phyloP scores from a whole-genome alignment of 1,139 yeast genomes.

The Zygosaccharomyces sapae region DNA sequence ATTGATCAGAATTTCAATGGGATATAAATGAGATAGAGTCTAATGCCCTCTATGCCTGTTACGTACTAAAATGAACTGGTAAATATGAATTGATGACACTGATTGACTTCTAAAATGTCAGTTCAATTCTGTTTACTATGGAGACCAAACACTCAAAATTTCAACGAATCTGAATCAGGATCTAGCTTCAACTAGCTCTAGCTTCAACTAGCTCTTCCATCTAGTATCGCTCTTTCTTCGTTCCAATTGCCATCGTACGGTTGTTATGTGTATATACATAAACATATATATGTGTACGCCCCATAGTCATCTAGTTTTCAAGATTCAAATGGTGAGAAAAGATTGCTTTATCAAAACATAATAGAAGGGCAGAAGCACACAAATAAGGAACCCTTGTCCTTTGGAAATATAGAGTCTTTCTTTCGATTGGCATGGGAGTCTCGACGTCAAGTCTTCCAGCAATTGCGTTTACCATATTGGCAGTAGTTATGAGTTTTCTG shows the following conservation, averaged over 20 bases:
- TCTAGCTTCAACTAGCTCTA: too few species aligned
- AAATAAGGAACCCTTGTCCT: background rate
- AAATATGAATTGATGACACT: slow-evolving; percentile 19
- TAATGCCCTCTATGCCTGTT: too few species aligned
- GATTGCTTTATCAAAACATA: background rate
- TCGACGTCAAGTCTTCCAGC: slow-evolving; percentile 7
- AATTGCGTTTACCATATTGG: slow-evolving; percentile 14
- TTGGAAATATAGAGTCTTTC: background rate
- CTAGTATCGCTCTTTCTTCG: too few species aligned
- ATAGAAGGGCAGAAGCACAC: slow-evolving; percentile 22
- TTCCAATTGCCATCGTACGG: background rate
- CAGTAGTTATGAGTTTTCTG: slow-evolving; percentile 23
- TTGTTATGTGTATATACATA: background rate
- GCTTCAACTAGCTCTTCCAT: too few species aligned
- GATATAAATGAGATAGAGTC: too few species aligned
- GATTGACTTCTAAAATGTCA: too few species aligned
- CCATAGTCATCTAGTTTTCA: background rate
- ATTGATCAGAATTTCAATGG: too few species aligned
- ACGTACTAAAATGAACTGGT: too few species aligned
- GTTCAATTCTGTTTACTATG: too few species aligned
- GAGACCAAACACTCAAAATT: too few species aligned
- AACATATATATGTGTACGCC: too few species aligned
- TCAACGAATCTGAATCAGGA: too few species aligned
- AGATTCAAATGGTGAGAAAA: background rate
- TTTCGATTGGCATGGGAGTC: slow-evolving; percentile 6